phyloP scores from a whole-genome alignment of 1,284 basidiomycete species.

The Malassezia equina region DNA sequence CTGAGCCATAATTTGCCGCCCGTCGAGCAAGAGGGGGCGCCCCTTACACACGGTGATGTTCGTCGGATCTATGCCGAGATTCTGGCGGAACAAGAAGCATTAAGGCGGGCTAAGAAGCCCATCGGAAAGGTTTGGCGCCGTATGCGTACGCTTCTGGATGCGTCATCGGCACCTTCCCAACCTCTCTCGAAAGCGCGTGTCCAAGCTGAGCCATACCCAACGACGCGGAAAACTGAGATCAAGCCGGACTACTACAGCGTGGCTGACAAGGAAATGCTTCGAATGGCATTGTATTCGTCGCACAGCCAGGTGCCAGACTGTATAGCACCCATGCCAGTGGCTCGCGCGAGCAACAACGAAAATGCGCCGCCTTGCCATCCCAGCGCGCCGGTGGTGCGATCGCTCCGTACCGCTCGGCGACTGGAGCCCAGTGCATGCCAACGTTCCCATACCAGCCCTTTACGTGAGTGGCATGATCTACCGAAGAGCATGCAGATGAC shows the following conservation, averaged over 20 bases:
- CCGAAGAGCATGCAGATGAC: background rate
- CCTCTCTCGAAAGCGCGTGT: background rate
- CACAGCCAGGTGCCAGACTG: background rate
- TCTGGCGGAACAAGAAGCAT: background rate
- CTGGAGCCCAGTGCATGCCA: background rate
- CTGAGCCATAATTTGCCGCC: background rate
- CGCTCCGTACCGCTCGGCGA: background rate
- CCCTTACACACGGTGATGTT: conserved; percentile 8
- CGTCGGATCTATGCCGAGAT: conserved; percentile 7
- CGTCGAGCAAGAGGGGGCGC: background rate
- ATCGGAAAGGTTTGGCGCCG: conserved; percentile 5
- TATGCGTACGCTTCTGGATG: conserved; percentile 1
- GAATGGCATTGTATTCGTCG: background rate
- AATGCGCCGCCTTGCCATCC: background rate
- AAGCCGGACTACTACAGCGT: conserved; percentile 2
- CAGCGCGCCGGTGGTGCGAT: background rate
- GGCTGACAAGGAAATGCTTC: conserved; percentile 4
- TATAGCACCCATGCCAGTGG: background rate
- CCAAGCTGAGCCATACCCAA: background rate
- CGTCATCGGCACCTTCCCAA: background rate
- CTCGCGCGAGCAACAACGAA: background rate
- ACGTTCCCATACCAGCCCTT: background rate
- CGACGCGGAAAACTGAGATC: background rate
- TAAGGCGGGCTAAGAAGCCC: background rate
- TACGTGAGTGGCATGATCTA: background rate